Conservation (phyloP, 2,329 filamentous ascomycete genomes). For the Cytospora leucostoma region DNA sequence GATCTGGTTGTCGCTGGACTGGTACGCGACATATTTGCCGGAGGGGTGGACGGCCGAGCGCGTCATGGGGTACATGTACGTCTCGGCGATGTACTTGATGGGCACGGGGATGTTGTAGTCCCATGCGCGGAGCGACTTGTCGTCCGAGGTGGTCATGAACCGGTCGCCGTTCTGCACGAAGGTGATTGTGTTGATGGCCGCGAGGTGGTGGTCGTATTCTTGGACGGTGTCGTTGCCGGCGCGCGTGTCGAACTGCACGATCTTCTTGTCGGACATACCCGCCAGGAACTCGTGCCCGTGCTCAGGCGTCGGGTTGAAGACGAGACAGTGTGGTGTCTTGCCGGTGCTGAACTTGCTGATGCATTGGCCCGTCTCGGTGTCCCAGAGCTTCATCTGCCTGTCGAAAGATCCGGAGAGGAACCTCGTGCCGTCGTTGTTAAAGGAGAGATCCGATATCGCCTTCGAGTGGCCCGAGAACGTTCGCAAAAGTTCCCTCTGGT, state of each 20-base stretch:
- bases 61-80: conserved; percentile 96
- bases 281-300: conserved; percentile 88
- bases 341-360: conserved; percentile 87
- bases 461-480: conserved; percentile 92
- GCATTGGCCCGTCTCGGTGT: conserved; percentile 91
- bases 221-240: conserved; percentile 78
- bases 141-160: conserved; percentile 97
- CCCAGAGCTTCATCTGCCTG: conserved; percentile 96
- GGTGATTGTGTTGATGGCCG: conserved; percentile 96
- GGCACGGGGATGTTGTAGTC: conserved; percentile 98
- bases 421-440: conserved; percentile 77
- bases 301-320: conserved; percentile 82
- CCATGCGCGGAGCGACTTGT: conserved; percentile 95
- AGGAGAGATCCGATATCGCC: conserved; percentile 84
- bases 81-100: conserved; percentile 97
- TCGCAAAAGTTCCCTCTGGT: conserved; percentile 82
- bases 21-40: conserved; percentile 92
- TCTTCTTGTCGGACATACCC: conserved; percentile 99
- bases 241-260: conserved; percentile 92
- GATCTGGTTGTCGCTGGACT: conserved; percentile 93
- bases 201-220: conserved; percentile 97
- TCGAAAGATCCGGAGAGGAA: conserved; percentile 94
- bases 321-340: conserved; percentile 91
- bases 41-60: conserved; percentile 81
- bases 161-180: conserved; percentile 93